Evolutionary conservation across 306 rosid genomes (phyloP), one percentile per base, ranked within the genome.

Genomic region (Acacia crassicarpa): DNA sequence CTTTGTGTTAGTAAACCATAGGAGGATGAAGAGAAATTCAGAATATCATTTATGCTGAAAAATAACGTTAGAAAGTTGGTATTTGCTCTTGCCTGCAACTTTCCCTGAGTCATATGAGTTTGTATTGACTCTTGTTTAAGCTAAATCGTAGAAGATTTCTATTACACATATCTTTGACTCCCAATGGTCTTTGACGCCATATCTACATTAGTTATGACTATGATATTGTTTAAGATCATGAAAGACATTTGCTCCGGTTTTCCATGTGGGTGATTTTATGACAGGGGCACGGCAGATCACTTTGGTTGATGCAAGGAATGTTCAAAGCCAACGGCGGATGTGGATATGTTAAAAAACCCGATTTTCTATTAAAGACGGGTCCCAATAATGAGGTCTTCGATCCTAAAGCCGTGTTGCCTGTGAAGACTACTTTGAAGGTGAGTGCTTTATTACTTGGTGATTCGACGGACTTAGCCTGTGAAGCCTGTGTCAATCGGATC

Each of bases 251-350:
- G 14, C 27, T 32, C 30, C 9, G 5, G 45, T 71, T 84, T 78
- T 67, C n/a, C 54, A 9, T 22, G 54, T 69, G 53, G 54, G 74
- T n/a, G 51, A 43, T 43, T 69, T 40, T 85, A 46, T 86, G 77
- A 83, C 83, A 96, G 99, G 99, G 99, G 25, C 45, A 91, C 82
- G 99, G 99, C 49, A 94, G 99, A 89, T 91, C 98, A 51, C 93
- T 96, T 70, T 94, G 98, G 98, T 76, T 94, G 92, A 96, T 96
- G 99, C 91, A 96, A 33, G 99, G 99, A 61, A 96, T 96, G 98
- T 96, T 96, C 85, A 92, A 58, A 58, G 65, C 97, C 84, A 94
- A 96, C 72, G 97, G 98, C 54, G 90, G 92, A 69, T 96, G 99
- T 49, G 99, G 99, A 49, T 96, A 91, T 72, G 91, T 96, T 75